A percentile compares a stretch with the other conserved stretches of the same genome.
phyloP scores from a whole-genome alignment of 345 rosid genomes.

The Lepidium aucheri region DNA sequence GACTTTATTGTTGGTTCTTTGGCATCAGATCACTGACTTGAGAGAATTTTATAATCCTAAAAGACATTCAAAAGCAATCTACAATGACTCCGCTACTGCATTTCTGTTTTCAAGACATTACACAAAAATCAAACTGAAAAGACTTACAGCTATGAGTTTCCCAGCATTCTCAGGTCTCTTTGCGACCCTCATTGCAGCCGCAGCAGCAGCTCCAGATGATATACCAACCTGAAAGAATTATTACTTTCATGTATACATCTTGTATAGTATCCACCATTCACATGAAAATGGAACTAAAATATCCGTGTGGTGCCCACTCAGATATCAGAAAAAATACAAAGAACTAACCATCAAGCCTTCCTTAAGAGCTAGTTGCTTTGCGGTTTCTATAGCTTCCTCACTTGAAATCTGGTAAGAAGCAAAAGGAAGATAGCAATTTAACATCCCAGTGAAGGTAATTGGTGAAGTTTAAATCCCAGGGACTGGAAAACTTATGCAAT shows the following conservation, averaged over 20 bases:
- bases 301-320: neutral
- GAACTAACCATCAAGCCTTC: slow-evolving; percentile 93
- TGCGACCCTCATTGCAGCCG: slow-evolving; percentile 37
- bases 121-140: neutral
- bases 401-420: slow-evolving; percentile 24
- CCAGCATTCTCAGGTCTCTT: slow-evolving; percentile 49
- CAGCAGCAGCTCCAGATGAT: slow-evolving; percentile 50
- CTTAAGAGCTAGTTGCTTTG: slow-evolving; percentile 85
- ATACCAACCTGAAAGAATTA: slow-evolving; percentile 31
- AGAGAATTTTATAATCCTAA: neutral
- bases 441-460: neutral
- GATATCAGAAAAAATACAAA: neutral
- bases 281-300: neutral
- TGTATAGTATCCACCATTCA: neutral
- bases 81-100: neutral
- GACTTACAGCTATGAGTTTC: slow-evolving; percentile 50
- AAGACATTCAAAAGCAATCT: neutral
- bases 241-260: neutral
- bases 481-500: neutral
- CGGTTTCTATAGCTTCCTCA: slow-evolving; percentile 84
- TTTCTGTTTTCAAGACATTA: neutral
- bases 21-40: neutral
- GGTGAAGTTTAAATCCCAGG: neutral
- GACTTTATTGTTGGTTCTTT: neutral
- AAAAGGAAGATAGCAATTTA: neutral